Conservation (phyloP, 1,284 basidiomycete genomes). For the Sphaerobolus stellatus region DNA sequence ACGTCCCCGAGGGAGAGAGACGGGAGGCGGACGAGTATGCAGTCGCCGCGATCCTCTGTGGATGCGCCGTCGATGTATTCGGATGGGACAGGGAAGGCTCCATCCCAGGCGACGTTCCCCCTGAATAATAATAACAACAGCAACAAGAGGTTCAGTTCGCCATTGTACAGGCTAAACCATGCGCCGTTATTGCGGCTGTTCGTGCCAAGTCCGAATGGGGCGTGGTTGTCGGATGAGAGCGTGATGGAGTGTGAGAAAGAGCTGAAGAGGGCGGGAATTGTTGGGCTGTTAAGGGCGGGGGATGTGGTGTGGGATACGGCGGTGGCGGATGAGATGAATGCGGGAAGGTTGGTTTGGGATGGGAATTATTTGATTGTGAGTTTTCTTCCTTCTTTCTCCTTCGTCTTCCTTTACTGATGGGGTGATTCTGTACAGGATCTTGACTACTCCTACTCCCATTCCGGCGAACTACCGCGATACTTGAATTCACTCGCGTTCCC, state of each 20-base stretch:
- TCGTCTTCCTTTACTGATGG: conserved; percentile 8
- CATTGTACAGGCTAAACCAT: conserved; percentile 62
- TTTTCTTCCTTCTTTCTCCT: conserved; percentile 16
- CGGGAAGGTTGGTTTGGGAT: conserved; percentile 77
- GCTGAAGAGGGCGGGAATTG: conserved; percentile 61
- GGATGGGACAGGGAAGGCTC: too few relatives aligned
- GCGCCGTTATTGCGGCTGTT: conserved; percentile 76
- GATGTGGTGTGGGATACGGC: conserved; percentile 83
- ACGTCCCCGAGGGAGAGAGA: too few relatives aligned
- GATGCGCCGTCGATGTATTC: too few relatives aligned
- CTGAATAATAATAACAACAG: background rate
- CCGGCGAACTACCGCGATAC: conserved; percentile 75
- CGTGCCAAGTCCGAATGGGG: conserved; percentile 76
- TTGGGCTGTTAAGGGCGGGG: conserved; percentile 60
- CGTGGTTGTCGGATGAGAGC: conserved; percentile 76
- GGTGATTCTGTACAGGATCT: conserved; percentile 54
- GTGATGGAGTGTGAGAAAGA: conserved; percentile 78
- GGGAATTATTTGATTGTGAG: conserved; percentile 76
- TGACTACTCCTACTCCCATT: conserved; percentile 71
- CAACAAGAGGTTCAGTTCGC: conserved; percentile 40
- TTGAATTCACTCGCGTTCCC: conserved; percentile 73
- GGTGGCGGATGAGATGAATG: conserved; percentile 78
- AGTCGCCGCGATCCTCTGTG: too few relatives aligned
- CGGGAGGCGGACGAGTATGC: too few relatives aligned
- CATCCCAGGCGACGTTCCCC: too few relatives aligned